Percentiles rank a stretch among this genome's conserved stretches.
These are phyloP conservation scores for Paraleonurus japonicus DNA, from an alignment of 257 asterid genomes.

Conservation along the genomic window DNA sequence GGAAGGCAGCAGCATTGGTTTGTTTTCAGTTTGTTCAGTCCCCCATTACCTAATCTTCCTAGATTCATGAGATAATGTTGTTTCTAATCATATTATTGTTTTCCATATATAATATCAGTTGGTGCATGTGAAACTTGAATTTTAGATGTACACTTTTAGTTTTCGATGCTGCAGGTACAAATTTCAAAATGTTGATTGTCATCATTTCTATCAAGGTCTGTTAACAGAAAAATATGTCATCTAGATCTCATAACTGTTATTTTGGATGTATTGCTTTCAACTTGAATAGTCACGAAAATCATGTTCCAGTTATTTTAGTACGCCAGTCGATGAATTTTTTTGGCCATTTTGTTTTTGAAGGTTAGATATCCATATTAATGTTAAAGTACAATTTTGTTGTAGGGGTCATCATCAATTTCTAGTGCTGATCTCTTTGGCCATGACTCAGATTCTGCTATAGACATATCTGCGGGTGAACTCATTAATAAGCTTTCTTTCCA, in stretches of 20 bases:
- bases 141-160: not conserved
- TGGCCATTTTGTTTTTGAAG: not conserved
- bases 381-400: constrained; percentile 18
- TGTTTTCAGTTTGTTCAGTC: not conserved
- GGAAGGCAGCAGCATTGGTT: not conserved
- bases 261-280: constrained; percentile 1
- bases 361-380: constrained; percentile 1
- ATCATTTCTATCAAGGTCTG: not conserved
- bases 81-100: not conserved
- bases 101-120: not conserved
- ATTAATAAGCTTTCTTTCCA: constrained; percentile 88
- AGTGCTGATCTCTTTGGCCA: constrained; percentile 93
- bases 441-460: constrained; percentile 40
- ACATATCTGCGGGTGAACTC: constrained; percentile 75
- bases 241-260: not conserved
- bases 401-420: constrained; percentile 92
- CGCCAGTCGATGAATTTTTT: not conserved
- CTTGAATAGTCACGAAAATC: not conserved
- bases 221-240: not conserved
- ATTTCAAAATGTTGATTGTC: not conserved
- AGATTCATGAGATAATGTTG: not conserved
- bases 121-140: not conserved
- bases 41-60: not conserved
- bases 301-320: not conserved
- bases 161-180: constrained; percentile 6